Base-by-base conservation (phyloP, 73 alveolate species). In the Stentor roeselii region DNA sequence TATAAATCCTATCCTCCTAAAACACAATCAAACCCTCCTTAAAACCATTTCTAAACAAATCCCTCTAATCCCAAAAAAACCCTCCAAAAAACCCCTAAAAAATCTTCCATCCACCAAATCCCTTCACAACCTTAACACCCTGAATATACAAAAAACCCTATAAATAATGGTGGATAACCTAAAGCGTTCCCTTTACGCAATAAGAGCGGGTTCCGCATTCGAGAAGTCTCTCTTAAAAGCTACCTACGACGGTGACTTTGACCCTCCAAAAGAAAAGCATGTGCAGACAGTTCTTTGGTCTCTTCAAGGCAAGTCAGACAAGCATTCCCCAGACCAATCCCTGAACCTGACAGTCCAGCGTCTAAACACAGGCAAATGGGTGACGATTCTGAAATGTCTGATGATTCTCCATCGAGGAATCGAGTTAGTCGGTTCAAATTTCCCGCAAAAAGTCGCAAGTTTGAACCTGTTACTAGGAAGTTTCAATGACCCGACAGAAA, bases 201-300 rank as follows among this genome's bases (percentile, higher is more conserved):
- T 39, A 14, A 21, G 60, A 1, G 84, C 84, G 21, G 39, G 31
- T 1, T 39, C 84, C 21, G 36, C 84, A 3, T 76, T 21, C 3
- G 84, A 76, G 34, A 76, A 76, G 34, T 76, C 84, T 2, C 67
- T 76, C n/a, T 39, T 76, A 21, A 76, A 76, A 35, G 84, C 84
- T 37, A 76, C 84, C n/a, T 76, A 76, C 39, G 75, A 37, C 39
- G 74, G 74, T 21, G 84, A 76, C 37, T 37, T 27, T 27, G 84
- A 76, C 74, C 74, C 74, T 0, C 84, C 84, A 39, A 76, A 76
- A 41, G 84, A 76, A 76, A 76, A 76, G 34, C 84, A 76, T 35
- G 84, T 76, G 36, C 84, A 76, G 39, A 3, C 84, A 1, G 59
- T 76, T 6, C 15, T 76, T 14, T 76, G 74, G 30, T 15, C 84